Evolutionary conservation across 495 filamentous ascomycete genomes (phyloP).

Genomic region (Thozetella sp.): DNA sequence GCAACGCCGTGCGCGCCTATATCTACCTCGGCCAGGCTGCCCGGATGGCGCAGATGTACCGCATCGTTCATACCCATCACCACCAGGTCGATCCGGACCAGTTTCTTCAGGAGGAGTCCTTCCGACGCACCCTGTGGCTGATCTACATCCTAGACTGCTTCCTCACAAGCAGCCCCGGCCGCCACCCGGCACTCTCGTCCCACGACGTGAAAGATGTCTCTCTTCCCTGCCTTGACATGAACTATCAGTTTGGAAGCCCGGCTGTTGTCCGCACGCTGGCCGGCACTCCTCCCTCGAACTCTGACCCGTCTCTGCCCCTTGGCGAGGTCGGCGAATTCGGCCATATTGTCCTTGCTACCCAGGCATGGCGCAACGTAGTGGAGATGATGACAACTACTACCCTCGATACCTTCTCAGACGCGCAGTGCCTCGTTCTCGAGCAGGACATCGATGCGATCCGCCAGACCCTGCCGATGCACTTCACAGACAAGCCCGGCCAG

Average conservation of each 20-base stretch:
- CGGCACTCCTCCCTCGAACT: constrained; percentile 34
- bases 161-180: constrained; percentile 54
- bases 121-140: constrained; percentile 52
- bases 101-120: constrained; percentile 53
- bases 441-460: constrained; percentile 45
- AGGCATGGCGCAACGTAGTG: constrained; percentile 52
- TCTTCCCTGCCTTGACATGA: constrained; percentile 50
- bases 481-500: constrained; percentile 49
- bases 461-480: constrained; percentile 44
- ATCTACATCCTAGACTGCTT: constrained; percentile 56
- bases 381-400: constrained; percentile 52
- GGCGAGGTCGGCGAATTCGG: constrained; percentile 51
- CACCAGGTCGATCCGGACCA: constrained; percentile 42
- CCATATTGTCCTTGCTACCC: constrained; percentile 51
- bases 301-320: constrained; percentile 27
- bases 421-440: constrained; percentile 40
- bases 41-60: constrained; percentile 54
- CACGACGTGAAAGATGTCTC: constrained; percentile 47
- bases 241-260: constrained; percentile 50
- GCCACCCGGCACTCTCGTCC: constrained; percentile 45
- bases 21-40: constrained; percentile 52
- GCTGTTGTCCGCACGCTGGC: constrained; percentile 45
- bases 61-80: constrained; percentile 45
- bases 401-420: constrained; percentile 43
- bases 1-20: constrained; percentile 53